Percentiles rank a stretch among this genome's conserved stretches.
Conservation (phyloP, 345 rosid genomes). For the Aethionema arabicum region DNA sequence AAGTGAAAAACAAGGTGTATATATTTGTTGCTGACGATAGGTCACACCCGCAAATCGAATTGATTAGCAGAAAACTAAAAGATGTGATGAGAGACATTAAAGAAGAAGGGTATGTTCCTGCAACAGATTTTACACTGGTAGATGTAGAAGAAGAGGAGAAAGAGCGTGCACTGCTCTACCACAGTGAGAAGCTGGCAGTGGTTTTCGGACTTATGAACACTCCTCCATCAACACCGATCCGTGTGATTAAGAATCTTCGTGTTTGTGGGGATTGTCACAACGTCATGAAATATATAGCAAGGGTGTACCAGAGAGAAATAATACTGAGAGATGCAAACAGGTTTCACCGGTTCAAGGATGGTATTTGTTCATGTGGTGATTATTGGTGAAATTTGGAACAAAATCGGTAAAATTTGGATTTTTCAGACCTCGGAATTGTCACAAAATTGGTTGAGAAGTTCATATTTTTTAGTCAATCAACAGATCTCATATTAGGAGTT, state of each 20-base stretch:
- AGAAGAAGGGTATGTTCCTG: constrained; percentile 55
- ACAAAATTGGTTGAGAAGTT: too few relatives aligned
- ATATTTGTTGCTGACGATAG: constrained; percentile 53
- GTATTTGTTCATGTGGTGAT: constrained; percentile 49
- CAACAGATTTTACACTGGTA: constrained; percentile 47
- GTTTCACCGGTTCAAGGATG: constrained; percentile 49
- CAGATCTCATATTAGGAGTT: constrained; percentile 58
- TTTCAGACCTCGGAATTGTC: too few relatives aligned
- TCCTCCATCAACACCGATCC: constrained; percentile 39
- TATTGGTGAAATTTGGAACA: constrained; percentile 24
- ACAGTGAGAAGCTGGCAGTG: constrained; percentile 55
- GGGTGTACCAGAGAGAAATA: constrained; percentile 47
- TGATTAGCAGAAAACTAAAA: constrained; percentile 41
- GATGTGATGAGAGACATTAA: constrained; percentile 46
- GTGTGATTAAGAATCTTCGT: constrained; percentile 50
- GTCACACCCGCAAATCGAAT: constrained; percentile 44
- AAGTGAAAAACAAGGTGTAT: constrained; percentile 49
- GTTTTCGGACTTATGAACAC: constrained; percentile 49
- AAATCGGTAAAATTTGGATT: neutral
- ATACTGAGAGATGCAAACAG: constrained; percentile 55
- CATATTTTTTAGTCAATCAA: constrained; percentile 38
- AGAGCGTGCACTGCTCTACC: constrained; percentile 41
- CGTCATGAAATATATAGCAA: constrained; percentile 45
- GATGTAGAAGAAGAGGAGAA: constrained; percentile 62
- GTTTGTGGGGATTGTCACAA: constrained; percentile 54